These are phyloP conservation scores for Durio zibethinus DNA, from an alignment of 345 rosid genomes.

Conservation along the genomic window DNA sequence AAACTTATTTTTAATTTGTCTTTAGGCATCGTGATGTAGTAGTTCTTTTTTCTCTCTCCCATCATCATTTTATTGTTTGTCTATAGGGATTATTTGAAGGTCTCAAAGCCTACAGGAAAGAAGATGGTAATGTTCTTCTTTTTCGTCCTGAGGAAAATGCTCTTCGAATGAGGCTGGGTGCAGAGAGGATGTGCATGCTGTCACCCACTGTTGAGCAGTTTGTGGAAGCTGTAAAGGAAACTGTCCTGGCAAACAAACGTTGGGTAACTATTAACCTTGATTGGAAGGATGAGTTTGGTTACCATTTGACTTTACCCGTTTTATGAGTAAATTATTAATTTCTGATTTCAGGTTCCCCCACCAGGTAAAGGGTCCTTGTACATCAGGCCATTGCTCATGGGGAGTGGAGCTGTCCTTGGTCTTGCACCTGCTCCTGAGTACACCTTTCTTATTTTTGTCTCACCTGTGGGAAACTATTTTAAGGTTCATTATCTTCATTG, in stretches of 20 bases:
- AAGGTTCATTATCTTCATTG: constrained; percentile 46
- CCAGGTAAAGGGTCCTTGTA: constrained; percentile 91
- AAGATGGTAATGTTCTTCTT: constrained; percentile 60
- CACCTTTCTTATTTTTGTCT: constrained; percentile 83
- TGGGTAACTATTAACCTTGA: constrained; percentile 52
- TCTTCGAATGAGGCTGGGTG: constrained; percentile 71
- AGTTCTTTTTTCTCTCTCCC: background rate
- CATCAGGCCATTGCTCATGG: constrained; percentile 88
- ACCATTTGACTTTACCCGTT: constrained; percentile 2
- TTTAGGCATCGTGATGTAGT: background rate
- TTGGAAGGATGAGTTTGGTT: background rate
- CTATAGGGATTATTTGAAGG: constrained; percentile 89
- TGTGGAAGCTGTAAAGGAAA: constrained; percentile 78
- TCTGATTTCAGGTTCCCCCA: constrained; percentile 71
- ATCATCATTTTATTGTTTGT: background rate
- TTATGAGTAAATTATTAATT: constrained; percentile 12
- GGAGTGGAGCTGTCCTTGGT: constrained; percentile 62
- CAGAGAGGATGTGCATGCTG: constrained; percentile 97
- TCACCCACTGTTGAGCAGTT: constrained; percentile 81
- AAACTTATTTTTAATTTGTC: background rate
- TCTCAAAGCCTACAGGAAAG: constrained; percentile 80
- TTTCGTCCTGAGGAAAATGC: constrained; percentile 98
- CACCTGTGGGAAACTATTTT: constrained; percentile 96
- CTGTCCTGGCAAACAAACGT: constrained; percentile 87
- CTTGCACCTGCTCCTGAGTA: constrained; percentile 97